These are phyloP conservation scores for Porcisia hertigi DNA, from an alignment of 208 protist species.

Conservation along the genomic window DNA sequence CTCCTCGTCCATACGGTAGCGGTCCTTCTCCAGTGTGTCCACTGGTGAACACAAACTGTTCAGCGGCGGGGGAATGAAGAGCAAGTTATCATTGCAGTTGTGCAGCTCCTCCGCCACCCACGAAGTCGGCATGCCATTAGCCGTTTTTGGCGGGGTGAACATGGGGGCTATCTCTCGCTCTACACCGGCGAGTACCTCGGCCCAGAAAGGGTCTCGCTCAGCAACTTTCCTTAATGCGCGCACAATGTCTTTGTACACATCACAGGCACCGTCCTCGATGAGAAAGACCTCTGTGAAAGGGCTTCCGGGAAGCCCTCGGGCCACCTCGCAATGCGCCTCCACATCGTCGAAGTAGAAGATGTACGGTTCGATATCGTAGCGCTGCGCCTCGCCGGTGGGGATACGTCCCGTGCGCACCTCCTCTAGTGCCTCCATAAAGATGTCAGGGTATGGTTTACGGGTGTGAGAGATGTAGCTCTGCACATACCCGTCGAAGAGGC, in stretches of 20 bases:
- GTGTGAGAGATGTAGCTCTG: slow-evolving; percentile 76
- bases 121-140: slow-evolving; percentile 46
- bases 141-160: slow-evolving; percentile 41
- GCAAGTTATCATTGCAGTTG: slow-evolving; percentile 73
- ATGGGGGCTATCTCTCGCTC: slow-evolving; percentile 71
- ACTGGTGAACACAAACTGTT: slow-evolving; percentile 47
- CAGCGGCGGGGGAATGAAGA: slow-evolving; percentile 63
- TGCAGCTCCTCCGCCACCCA: slow-evolving; percentile 78
- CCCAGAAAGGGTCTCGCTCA: slow-evolving; percentile 70
- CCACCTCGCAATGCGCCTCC: slow-evolving; percentile 62
- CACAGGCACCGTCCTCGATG: slow-evolving; percentile 65
- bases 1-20: slow-evolving; percentile 63
- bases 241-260: slow-evolving; percentile 73
- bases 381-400: slow-evolving; percentile 59
- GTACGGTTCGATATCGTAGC: slow-evolving; percentile 67
- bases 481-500: slow-evolving; percentile 76
- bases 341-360: slow-evolving; percentile 84
- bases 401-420: slow-evolving; percentile 47
- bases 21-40: slow-evolving; percentile 28
- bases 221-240: slow-evolving; percentile 55
- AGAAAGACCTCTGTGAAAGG: slow-evolving; percentile 72
- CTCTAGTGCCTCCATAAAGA: slow-evolving; percentile 68
- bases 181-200: slow-evolving; percentile 47
- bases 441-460: slow-evolving; percentile 81
- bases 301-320: slow-evolving; percentile 48